Conservation (phyloP, 257 asterid genomes). For the Capsicum rhomboideum region DNA sequence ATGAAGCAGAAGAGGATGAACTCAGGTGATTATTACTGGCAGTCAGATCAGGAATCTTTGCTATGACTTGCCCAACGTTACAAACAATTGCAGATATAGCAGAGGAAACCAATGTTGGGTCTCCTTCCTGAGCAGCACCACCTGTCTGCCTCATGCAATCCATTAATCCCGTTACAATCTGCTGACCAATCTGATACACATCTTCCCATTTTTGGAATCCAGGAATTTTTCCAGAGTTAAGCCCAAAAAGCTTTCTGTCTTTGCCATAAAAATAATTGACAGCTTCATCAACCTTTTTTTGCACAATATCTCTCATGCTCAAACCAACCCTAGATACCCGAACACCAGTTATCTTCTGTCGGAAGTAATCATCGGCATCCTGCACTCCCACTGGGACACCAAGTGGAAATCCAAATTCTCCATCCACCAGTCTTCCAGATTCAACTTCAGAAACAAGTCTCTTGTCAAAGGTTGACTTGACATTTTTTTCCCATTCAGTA, state of each 20-base stretch:
- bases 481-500: conserved; percentile 77
- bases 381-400: conserved; percentile 96
- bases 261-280: conserved; percentile 53
- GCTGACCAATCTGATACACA: conserved; percentile 65
- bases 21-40: conserved; percentile 43
- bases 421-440: conserved; percentile 67
- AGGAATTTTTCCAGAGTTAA: conserved; percentile 46
- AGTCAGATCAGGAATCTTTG: conserved; percentile 69
- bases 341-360: conserved; percentile 77
- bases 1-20: conserved; percentile 45
- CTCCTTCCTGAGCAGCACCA: conserved; percentile 99
- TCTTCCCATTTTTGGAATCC: conserved; percentile 67
- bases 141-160: conserved; percentile 99
- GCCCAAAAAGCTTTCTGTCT: conserved; percentile 63
- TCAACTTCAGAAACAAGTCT: conserved; percentile 78
- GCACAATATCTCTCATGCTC: conserved; percentile 88
- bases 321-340: conserved; percentile 76
- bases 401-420: conserved; percentile 67
- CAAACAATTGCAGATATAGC: conserved; percentile 85
- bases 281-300: conserved; percentile 73
- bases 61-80: conserved; percentile 62
- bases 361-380: conserved; percentile 87
- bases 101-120: conserved; percentile 86
- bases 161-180: conserved; percentile 73
- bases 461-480: conserved; percentile 74